Conservation (phyloP, 176 grass and related monocot species). For the Dendrocalamus sinicus region DNA sequence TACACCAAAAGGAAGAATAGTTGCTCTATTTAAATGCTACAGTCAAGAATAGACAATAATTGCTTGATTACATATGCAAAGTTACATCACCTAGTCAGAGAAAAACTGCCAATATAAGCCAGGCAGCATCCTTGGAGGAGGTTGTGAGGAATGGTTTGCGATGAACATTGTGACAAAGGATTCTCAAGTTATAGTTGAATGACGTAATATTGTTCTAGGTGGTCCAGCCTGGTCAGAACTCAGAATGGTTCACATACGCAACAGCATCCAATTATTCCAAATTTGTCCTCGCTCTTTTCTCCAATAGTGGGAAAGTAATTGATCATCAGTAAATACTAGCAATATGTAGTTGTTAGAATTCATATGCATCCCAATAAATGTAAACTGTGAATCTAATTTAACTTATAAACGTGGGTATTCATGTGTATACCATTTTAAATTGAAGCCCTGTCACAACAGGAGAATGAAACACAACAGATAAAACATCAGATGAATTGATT, state of each 20-base stretch:
- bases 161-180: background rate
- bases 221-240: background rate
- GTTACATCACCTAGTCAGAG: conserved; percentile 2
- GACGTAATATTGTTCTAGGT: background rate
- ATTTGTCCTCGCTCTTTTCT: background rate
- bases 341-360: background rate
- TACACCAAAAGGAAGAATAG: conserved; percentile 11
- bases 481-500: conserved; percentile 12
- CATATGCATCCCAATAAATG: background rate
- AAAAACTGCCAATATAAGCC: conserved; percentile 2
- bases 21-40: conserved; percentile 20
- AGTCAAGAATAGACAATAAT: background rate
- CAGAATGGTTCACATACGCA: conserved; percentile 13
- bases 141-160: conserved; percentile 7
- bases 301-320: conserved; percentile 14
- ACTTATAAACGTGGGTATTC: background rate
- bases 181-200: background rate
- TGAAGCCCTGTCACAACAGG: background rate
- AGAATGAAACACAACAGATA: conserved; percentile 16
- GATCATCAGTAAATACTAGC: background rate
- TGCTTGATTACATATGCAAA: background rate
- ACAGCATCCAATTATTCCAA: background rate
- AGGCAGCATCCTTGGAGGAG: background rate
- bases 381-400: background rate
- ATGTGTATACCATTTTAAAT: background rate